Evolutionary conservation across 139 green algal species (phyloP), one percentile per base, ranked within the genome.

Genomic region (Chlamydomonas sp.): DNA sequence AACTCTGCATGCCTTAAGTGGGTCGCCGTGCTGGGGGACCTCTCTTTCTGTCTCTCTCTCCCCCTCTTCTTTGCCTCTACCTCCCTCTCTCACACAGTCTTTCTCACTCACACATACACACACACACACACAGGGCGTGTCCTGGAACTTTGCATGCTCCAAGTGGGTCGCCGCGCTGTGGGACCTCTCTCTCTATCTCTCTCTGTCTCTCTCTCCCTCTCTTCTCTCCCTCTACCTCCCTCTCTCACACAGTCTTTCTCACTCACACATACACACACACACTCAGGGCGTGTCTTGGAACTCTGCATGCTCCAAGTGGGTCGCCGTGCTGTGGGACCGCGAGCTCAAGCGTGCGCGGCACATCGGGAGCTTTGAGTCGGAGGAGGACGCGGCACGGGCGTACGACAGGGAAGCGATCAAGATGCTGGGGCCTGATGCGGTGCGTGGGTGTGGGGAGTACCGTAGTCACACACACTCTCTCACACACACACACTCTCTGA

Each of bases 401-500:
- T 91, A 91, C 63, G 85, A 91, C 72, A 71, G 62, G 3, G 83
- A 85, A 48, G 83, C 81, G 0, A 68, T 87, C 20, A 70, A 71
- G 1, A 78, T 81, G 74, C 76, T 81, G 38, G 82, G 86, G 1
- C 61, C 74, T 0, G 70, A 77, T 31, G 81, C 78, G 0, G 74
- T n/a, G n/a, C n/a, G n/a, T n/a, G n/a, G n/a, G n/a, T n/a, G n/a
- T n/a, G n/a, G n/a, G n/a, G n/a, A n/a, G n/a, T n/a, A n/a, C n/a
- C n/a, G n/a, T n/a, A n/a, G n/a, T n/a, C n/a, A n/a, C n/a, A n/a
- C n/a, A n/a, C n/a, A n/a, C n/a, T n/a, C n/a, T n/a, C n/a, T n/a
- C n/a, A n/a, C n/a, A n/a, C n/a, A n/a, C n/a, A n/a, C n/a, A n/a
- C n/a, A n/a, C n/a, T n/a, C n/a, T n/a, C n/a, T n/a, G n/a, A n/a